Base-by-base conservation (phyloP, 352 stramenopile genomes). In the Phytopythium aichiense region DNA sequence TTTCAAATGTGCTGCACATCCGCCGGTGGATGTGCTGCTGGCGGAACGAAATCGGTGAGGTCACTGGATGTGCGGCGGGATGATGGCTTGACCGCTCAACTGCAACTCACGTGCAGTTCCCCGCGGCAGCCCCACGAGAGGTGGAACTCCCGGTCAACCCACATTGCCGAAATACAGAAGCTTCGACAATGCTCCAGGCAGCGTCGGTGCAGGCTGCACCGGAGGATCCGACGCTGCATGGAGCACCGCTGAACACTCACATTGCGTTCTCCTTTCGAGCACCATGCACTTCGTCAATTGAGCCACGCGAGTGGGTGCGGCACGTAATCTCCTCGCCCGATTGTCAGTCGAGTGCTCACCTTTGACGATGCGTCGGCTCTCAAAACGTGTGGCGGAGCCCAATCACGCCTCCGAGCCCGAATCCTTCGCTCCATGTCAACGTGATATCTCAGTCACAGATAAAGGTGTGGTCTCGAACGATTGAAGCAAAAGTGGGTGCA, bases 301-400 rank as follows among this genome's bases (percentile, higher is more conserved):
- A 22, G 40, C 40, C 15, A 8, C 8, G 37, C 31, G 31, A 9
- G 9, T 37, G 31, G 37, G 7, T 43, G 7, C 37, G 8, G 18
- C 18, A n/a, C 40, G 40, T 23, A 48, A 48, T 48, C 40, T 22
- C 13, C 23, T 48, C 40, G 40, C 40, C 40, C 40, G 2, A 23
- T 48, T 48, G 40, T 23, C 40, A 20, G 40, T 18, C n/a, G 40
- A 48, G 40, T 5, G 31, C 31, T 4, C 31, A 9, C 31, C 31
- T 9, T n/a, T 25, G 20, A 7, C 42, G 42, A 48, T n/a, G n/a
- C n/a, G 42, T 48, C 18, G 20, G 42, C 18, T 48, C 42, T 16
- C 42, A n/a, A 16, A 48, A 48, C 20, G 42, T 51, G 45, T 51
- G 45, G 45, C 45, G 16, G 45, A 51, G n/a, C 45, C 45, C 45